Evolutionary conservation across 2,329 filamentous ascomycete genomes (phyloP).

Genomic region (Metarhizium brunneum): DNA sequence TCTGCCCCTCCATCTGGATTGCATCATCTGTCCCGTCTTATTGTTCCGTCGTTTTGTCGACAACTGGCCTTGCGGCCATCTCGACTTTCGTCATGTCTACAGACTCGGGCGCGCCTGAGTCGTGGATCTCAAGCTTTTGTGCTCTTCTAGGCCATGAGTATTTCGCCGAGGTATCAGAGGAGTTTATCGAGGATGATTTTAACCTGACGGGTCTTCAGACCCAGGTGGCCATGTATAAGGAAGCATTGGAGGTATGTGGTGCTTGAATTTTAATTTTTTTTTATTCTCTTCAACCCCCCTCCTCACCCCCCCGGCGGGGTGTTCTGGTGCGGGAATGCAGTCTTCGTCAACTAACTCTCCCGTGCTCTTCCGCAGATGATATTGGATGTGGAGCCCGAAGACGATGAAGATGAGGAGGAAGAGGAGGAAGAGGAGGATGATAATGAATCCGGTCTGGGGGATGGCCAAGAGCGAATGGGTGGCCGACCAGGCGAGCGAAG

Average conservation of each 20-base stretch:
- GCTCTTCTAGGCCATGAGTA: constrained; percentile 94
- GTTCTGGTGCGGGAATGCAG: neutral
- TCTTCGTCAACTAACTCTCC: neutral
- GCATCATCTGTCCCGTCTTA: neutral
- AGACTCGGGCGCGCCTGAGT: constrained; percentile 61
- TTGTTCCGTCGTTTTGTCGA: neutral
- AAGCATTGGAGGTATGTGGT: constrained; percentile 68
- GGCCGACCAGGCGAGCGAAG: constrained; percentile 50
- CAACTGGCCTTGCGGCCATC: constrained; percentile 2
- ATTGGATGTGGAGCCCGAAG: constrained; percentile 92
- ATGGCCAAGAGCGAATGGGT: constrained; percentile 47
- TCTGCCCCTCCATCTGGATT: neutral
- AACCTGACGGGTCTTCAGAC: constrained; percentile 92
- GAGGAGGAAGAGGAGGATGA: constrained; percentile 70
- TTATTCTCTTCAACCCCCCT: neutral
- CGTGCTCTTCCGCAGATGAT: constrained; percentile 61
- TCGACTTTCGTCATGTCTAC: constrained; percentile 39
- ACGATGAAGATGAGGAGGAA: constrained; percentile 79
- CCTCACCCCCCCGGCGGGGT: neutral
- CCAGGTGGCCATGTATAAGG: constrained; percentile 98
- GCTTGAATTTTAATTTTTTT: neutral
- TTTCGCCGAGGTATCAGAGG: constrained; percentile 96
- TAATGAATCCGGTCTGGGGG: constrained; percentile 51
- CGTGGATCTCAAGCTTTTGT: constrained; percentile 98
- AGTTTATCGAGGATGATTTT: constrained; percentile 99